Evolutionary conservation across 192 early-diverging fungal species (phyloP).

Genomic region (Chytriomyces hyalinus): DNA sequence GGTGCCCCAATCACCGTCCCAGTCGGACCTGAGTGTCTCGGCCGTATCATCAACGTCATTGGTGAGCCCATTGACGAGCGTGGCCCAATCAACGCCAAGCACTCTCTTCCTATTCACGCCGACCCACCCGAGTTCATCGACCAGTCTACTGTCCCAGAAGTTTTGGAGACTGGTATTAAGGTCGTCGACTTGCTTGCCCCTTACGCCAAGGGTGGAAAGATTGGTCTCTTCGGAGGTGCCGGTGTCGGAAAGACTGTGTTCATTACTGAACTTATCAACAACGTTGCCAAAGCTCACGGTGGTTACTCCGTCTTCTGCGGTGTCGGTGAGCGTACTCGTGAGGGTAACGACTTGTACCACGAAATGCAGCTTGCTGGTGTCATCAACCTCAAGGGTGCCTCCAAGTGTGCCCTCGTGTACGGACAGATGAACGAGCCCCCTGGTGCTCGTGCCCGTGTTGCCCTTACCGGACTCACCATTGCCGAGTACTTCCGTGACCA

Average conservation of each 20-base stretch:
- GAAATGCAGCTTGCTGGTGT: slow-evolving; percentile 97
- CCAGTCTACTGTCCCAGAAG: slow-evolving; percentile 92
- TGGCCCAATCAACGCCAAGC: slow-evolving; percentile 93
- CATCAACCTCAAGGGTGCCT: slow-evolving; percentile 91
- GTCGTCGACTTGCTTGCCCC: slow-evolving; percentile 97
- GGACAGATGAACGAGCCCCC: slow-evolving; percentile 99
- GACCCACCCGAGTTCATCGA: slow-evolving; percentile 93
- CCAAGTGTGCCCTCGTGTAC: slow-evolving; percentile 96
- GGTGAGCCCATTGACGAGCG: slow-evolving; percentile 98
- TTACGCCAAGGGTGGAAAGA: slow-evolving; percentile 96
- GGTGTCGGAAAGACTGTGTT: slow-evolving; percentile 99
- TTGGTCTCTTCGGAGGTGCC: slow-evolving; percentile 98
- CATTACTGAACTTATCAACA: slow-evolving; percentile 99
- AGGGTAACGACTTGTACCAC: slow-evolving; percentile 99
- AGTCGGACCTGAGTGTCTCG: slow-evolving; percentile 91
- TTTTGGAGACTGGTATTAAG: slow-evolving; percentile 98
- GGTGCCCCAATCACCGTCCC: slow-evolving; percentile 92
- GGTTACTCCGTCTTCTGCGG: slow-evolving; percentile 98
- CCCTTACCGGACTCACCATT: slow-evolving; percentile 95
- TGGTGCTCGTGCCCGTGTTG: slow-evolving; percentile 98
- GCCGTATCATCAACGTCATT: slow-evolving; percentile 99
- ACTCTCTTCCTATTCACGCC: slow-evolving; percentile 86
- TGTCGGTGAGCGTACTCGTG: slow-evolving; percentile 98
- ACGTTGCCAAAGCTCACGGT: slow-evolving; percentile 98
- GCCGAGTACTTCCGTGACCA: slow-evolving; percentile 99